Evolutionary conservation across 225 moss, liverwort and hornwort species (phyloP).

Genomic region (Ulota crispa): DNA sequence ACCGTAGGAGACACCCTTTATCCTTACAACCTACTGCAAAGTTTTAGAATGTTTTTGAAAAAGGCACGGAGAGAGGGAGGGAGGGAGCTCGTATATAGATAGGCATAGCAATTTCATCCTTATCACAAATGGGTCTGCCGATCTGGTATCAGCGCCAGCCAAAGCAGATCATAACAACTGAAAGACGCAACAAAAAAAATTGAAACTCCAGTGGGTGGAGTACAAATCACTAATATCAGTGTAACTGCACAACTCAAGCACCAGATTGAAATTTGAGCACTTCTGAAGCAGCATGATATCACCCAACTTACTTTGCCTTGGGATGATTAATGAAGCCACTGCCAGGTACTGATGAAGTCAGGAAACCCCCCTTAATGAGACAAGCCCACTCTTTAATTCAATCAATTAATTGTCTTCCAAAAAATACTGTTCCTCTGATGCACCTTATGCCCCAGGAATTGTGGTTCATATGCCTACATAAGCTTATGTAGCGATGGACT

Average conservation of each 20-base stretch:
- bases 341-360: conserved; percentile 5
- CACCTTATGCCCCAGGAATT: neutral
- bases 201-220: conserved; percentile 20
- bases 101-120: no score
- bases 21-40: no score
- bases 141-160: neutral
- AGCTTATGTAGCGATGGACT: neutral
- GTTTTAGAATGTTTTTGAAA: no score
- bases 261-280: neutral
- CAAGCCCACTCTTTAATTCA: neutral
- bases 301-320: neutral
- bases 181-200: neutral
- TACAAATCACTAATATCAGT: neutral
- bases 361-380: neutral
- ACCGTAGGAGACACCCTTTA: no score
- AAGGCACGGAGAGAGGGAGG: no score
- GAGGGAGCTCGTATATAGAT: no score
- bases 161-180: neutral
- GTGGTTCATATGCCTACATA: neutral
- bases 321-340: conserved; percentile 12
- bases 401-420: neutral
- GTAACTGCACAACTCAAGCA: conserved; percentile 41
- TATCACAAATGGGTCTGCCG: no score
- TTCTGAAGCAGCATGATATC: conserved; percentile 10
- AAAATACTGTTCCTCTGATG: neutral